Evolutionary conservation across 2,329 filamentous ascomycete genomes (phyloP).

Genomic region (Alternaria incomplexa): DNA sequence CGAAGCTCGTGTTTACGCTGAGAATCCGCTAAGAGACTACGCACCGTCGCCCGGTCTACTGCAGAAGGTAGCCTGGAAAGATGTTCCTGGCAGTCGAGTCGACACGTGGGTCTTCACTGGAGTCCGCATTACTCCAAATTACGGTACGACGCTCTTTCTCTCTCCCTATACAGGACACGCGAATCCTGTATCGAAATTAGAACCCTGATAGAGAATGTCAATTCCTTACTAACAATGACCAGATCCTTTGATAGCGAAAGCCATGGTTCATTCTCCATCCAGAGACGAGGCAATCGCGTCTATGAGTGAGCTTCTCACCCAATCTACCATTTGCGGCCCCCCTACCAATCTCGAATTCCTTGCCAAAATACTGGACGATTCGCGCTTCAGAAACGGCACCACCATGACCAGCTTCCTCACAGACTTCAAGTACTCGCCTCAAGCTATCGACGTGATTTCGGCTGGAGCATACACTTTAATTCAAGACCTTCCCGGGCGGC

Average conservation of each 20-base stretch:
- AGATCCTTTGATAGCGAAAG: constrained; percentile 63
- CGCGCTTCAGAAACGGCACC: constrained; percentile 55
- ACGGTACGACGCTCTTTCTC: constrained; percentile 43
- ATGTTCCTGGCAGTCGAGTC: constrained; percentile 57
- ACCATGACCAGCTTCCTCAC: constrained; percentile 65
- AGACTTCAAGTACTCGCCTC: constrained; percentile 57
- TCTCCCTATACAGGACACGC: neutral
- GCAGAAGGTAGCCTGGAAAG: constrained; percentile 63
- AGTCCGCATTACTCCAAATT: constrained; percentile 62
- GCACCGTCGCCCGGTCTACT: constrained; percentile 65
- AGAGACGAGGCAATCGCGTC: constrained; percentile 53
- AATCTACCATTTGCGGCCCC: constrained; percentile 59
- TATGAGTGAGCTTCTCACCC: constrained; percentile 52
- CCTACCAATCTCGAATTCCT: constrained; percentile 66
- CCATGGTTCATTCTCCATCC: constrained; percentile 60
- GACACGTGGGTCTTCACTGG: constrained; percentile 70
- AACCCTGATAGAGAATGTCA: neutral
- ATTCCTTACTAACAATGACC: neutral
- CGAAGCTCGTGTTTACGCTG: constrained; percentile 63
- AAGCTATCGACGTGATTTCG: constrained; percentile 63
- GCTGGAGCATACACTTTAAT: constrained; percentile 64
- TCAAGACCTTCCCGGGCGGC: constrained; percentile 65
- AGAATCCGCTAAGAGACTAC: constrained; percentile 65
- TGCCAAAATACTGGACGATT: constrained; percentile 55
- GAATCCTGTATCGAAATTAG: neutral